Percentiles rank a stretch among this genome's conserved stretches.
These are phyloP conservation scores for Tilletia horrida DNA, from an alignment of 1,284 basidiomycete genomes.

Conservation along the genomic window DNA sequence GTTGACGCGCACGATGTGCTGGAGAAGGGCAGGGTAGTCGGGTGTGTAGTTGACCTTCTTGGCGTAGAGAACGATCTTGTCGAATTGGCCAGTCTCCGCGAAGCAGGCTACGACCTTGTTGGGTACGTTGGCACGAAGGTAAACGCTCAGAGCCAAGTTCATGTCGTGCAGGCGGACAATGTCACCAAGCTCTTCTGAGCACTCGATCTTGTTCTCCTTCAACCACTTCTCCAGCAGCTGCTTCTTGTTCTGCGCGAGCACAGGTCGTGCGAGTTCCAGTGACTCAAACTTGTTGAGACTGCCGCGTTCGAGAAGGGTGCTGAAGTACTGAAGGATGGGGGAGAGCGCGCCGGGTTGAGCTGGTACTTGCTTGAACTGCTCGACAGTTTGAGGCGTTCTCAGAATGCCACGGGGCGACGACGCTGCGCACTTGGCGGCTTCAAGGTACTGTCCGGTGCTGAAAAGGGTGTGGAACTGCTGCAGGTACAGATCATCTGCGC, in stretches of 20 bases:
- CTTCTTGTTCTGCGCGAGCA: constrained; percentile 93
- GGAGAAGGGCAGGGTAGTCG: constrained; percentile 89
- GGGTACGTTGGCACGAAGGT: constrained; percentile 93
- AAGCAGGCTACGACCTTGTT: constrained; percentile 98
- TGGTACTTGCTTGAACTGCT: constrained; percentile 94
- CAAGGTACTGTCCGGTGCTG: constrained; percentile 80
- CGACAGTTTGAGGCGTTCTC: constrained; percentile 91
- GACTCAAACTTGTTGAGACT: constrained; percentile 96
- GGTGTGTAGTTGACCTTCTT: constrained; percentile 95
- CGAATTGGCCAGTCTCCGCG: constrained; percentile 95
- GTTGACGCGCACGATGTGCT: constrained; percentile 94
- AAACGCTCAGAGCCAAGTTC: constrained; percentile 97
- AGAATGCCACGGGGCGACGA: constrained; percentile 96
- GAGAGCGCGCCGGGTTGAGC: constrained; percentile 84
- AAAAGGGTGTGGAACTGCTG: constrained; percentile 94
- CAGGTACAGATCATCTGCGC: constrained; percentile 94
- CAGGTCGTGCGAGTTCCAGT: constrained; percentile 90
- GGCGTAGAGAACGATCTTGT: constrained; percentile 96
- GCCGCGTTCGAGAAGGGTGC: constrained; percentile 93
- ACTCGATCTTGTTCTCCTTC: constrained; percentile 99
- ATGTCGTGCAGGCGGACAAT: constrained; percentile 93
- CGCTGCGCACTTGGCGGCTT: constrained; percentile 98
- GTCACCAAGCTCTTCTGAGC: constrained; percentile 97
- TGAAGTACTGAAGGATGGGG: constrained; percentile 97
- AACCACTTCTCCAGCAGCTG: constrained; percentile 98